Evolutionary conservation across 192 early-diverging fungal genomes (phyloP).

Genomic region (Rhizoclosmatium sp.): DNA sequence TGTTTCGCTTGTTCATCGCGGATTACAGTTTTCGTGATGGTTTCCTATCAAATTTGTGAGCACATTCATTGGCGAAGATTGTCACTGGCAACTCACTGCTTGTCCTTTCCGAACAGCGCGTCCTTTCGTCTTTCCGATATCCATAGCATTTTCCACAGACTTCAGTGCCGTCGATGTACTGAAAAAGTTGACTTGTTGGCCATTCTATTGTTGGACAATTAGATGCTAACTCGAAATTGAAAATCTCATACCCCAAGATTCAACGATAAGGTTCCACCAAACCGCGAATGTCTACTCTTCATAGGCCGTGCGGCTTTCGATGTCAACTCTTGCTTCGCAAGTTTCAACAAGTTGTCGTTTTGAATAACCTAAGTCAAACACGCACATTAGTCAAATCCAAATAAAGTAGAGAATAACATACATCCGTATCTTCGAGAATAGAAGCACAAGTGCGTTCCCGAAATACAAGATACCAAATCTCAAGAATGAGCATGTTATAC

Average conservation of each 20-base stretch:
- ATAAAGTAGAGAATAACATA: not conserved
- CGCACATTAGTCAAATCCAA: not conserved
- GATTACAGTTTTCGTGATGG: constrained; percentile 17
- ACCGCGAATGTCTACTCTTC: constrained; percentile 51
- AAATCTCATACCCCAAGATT: constrained; percentile 40
- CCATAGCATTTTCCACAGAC: constrained; percentile 26
- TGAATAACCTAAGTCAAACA: constrained; percentile 14
- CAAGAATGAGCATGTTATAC: constrained; percentile 69
- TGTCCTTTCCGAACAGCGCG: constrained; percentile 9
- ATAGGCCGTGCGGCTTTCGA: constrained; percentile 22
- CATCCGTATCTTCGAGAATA: constrained; percentile 25
- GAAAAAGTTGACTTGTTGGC: constrained; percentile 15
- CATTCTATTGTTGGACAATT: constrained; percentile 16
- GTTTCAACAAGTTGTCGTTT: constrained; percentile 30
- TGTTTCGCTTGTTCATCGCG: constrained; percentile 30
- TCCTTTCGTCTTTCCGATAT: constrained; percentile 30
- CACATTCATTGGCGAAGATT: no score
- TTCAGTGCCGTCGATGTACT: constrained; percentile 14
- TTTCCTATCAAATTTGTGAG: not conserved
- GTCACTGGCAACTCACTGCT: not conserved
- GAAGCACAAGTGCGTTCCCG: constrained; percentile 58
- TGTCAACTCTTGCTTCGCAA: constrained; percentile 30
- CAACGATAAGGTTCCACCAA: constrained; percentile 55
- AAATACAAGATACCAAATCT: constrained; percentile 71
- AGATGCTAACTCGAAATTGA: not conserved